phyloP scores from a whole-genome alignment of 2,329 filamentous ascomycete genomes.

The Ophiostoma piceae region DNA sequence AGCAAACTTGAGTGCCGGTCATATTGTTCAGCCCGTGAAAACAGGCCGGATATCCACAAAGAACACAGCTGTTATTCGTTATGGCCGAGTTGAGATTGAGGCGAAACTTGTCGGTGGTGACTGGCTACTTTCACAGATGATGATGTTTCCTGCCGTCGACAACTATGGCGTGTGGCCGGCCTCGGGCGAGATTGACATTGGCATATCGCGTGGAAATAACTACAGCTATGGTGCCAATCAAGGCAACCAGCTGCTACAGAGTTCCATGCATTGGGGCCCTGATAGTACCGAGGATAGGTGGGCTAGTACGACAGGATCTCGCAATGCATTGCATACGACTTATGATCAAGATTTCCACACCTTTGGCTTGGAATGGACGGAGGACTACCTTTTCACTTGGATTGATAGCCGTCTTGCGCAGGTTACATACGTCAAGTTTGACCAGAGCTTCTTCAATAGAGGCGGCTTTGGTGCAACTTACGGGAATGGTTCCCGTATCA shows the following conservation, averaged over 20 bases:
- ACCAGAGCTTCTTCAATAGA: conserved; percentile 14
- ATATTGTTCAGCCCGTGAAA: conserved; percentile 24
- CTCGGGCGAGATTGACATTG: conserved; percentile 26
- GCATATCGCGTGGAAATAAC: conserved; percentile 24
- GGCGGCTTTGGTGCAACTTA: conserved; percentile 22
- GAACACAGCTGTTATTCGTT: conserved; percentile 23
- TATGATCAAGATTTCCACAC: conserved; percentile 22
- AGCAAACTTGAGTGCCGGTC: conserved; percentile 19
- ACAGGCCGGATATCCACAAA: conserved; percentile 25
- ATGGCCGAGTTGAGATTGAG: conserved; percentile 23
- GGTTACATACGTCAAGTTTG: conserved; percentile 23
- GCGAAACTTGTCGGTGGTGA: conserved; percentile 27
- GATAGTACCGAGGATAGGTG: conserved; percentile 23
- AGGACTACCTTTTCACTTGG: conserved; percentile 25
- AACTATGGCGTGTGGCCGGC: conserved; percentile 26
- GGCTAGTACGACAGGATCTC: conserved; percentile 20
- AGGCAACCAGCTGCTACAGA: conserved; percentile 20
- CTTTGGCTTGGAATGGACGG: conserved; percentile 25
- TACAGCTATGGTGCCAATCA: conserved; percentile 21
- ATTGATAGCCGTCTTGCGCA: conserved; percentile 24
- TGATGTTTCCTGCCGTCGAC: conserved; percentile 23
- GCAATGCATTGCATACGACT: conserved; percentile 19
- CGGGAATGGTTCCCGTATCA: conserved; percentile 20
- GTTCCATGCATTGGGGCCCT: conserved; percentile 25
- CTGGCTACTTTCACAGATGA: conserved; percentile 26